Evolutionary conservation across 305 asterid genomes (phyloP), one percentile per base, ranked within the genome.

Genomic region (Plantago rigida): DNA sequence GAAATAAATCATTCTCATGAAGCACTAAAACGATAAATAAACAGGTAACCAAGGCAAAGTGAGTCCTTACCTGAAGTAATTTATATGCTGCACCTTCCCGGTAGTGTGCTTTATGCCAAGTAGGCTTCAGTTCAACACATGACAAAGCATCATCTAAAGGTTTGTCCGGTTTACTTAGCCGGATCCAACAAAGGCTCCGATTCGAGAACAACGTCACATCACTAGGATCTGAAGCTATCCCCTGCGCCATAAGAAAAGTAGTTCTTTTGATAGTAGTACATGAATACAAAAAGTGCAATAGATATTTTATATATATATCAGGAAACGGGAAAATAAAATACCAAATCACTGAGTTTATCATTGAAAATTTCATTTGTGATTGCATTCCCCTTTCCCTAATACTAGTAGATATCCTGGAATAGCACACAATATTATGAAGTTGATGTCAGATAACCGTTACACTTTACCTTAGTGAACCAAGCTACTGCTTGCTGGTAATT

Each of bases 121-220:
- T 34, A 24, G 78, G 81, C 34, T 13, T 42, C 72, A 71, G 10
- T 2, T 9, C 0, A 48, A 69, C 58, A 48, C 82, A 73, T 10
- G 14, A 62, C 41, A 58, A 24, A 31, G 86, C 83, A 73, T 81
- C 81, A 39, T 1, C 6, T 12, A 81, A n/a, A 46, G 83, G 77
- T 3, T 6, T 42, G 0, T 6, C 12, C 5, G 68, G 75, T 14
- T 58, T 15, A 0, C 57, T 48, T 53, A 69, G 5, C 5, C 17
- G 49, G 0, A 49, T 51, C 69, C 68, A 71, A 47, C 80, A 77
- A 3, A 72, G 60, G 71, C 80, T 80, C 51, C 74, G 71, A 42
- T 76, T 74, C 1, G 69, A 66, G 10, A 64, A 14, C 28, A 71
- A 1, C 3, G 41, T 65, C 24, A 46, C 68, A 56, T 75, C n/a